phyloP scores from a whole-genome alignment of 345 rosid species.

The Melaleuca alternifolia region DNA sequence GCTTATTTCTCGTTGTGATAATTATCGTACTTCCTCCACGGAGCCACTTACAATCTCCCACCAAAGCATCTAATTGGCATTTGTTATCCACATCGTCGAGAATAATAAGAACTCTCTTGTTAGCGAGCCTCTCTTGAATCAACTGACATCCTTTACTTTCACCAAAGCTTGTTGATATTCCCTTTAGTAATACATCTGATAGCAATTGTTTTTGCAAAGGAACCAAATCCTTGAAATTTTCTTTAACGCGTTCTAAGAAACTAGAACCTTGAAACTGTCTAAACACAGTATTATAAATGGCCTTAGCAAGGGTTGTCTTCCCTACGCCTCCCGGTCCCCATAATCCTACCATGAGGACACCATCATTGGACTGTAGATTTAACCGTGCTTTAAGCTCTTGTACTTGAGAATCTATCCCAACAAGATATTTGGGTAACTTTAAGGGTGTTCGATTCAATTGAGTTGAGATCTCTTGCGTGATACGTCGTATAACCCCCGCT shows the following conservation, averaged over 20 bases:
- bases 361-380: neutral
- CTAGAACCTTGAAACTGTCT: neutral
- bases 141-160: neutral
- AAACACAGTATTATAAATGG: neutral
- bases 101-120: neutral
- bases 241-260: neutral
- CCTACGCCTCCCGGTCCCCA: neutral
- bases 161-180: neutral
- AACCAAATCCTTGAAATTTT: neutral
- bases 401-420: conserved; percentile 19
- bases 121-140: neutral
- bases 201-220: neutral
- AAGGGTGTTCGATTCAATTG: neutral
- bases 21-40: neutral
- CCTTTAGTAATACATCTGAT: neutral
- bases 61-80: neutral
- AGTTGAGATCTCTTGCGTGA: neutral
- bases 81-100: conserved; percentile 8
- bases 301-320: neutral
- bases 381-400: neutral
- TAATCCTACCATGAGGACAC: neutral
- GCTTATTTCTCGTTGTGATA: neutral
- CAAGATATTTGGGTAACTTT: neutral
- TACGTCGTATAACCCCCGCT: rapidly evolving
- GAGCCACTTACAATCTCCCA: neutral